These are phyloP conservation scores for Clavulina sp. DNA, from an alignment of 768 basidiomycete species.

Conservation along the genomic window DNA sequence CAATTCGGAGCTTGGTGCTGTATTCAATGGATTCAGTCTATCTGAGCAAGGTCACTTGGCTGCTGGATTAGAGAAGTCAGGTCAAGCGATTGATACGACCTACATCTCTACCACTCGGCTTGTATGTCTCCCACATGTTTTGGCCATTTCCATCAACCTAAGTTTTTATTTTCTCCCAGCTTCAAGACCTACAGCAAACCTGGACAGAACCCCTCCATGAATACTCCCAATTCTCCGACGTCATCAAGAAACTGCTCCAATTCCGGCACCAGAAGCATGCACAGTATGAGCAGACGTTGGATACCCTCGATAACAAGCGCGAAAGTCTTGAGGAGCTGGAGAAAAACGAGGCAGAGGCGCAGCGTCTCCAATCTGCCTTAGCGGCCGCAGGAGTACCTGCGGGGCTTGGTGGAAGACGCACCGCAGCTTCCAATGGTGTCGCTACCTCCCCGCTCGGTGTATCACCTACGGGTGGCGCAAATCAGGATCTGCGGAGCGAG, in stretches of 20 bases:
- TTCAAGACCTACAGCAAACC: slow-evolving; percentile 85
- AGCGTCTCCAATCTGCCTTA: slow-evolving; percentile 77
- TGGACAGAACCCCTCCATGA: slow-evolving; percentile 95
- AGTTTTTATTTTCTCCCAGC: slow-evolving; percentile 28
- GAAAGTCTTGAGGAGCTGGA: slow-evolving; percentile 79
- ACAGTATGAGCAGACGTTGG: slow-evolving; percentile 95
- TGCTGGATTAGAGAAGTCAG: slow-evolving; percentile 86
- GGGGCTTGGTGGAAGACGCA: too few species aligned
- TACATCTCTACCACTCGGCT: slow-evolving; percentile 84
- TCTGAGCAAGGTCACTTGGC: slow-evolving; percentile 62
- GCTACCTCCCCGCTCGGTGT: neutral
- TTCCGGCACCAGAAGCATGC: slow-evolving; percentile 98
- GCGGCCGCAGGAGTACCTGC: slow-evolving; percentile 20
- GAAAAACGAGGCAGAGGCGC: slow-evolving; percentile 81
- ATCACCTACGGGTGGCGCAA: neutral
- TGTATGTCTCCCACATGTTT: slow-evolving; percentile 27
- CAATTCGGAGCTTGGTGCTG: slow-evolving; percentile 78
- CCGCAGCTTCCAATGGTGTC: slow-evolving; percentile 19
- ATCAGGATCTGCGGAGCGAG: too few species aligned
- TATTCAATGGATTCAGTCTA: slow-evolving; percentile 82
- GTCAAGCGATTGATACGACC: slow-evolving; percentile 87
- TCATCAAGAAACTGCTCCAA: slow-evolving; percentile 84
- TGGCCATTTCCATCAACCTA: neutral
- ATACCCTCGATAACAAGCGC: slow-evolving; percentile 65
- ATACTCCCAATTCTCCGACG: slow-evolving; percentile 83